Base-by-base conservation (phyloP, 371 early-diverging fungal genomes). In the Mortierella sp. region DNA sequence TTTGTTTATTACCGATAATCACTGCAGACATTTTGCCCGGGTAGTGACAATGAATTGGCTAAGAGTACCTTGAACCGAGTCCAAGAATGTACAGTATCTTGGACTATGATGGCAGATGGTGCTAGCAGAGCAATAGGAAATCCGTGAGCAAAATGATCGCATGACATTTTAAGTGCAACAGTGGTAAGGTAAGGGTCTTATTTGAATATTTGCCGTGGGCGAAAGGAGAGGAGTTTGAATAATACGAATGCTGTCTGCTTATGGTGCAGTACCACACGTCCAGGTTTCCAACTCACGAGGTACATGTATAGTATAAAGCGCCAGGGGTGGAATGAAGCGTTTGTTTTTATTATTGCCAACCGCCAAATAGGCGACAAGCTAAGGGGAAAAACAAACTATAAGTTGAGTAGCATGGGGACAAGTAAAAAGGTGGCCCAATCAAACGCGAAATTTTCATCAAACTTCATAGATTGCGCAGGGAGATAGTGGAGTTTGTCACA, bases 381-480 rank as follows among this genome's bases (percentile, higher is more conserved):
- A 10, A 40, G 40, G 40, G 40, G n/a, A n/a, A n/a, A n/a, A 40
- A 5, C 20, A 20, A 20, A n/a, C 5, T 51, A 12, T 20, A 16
- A 16, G 39, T 39, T 32, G 28, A 3, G 43, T 43, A n/a, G 62
- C 45, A 45, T 45, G 45, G 43, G 61, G 61, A 39, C 61, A 61
- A 37, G 43, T 62, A 26, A 14, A 0, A 16, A 18, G 9, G 22
- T 24, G 37, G 39, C 22, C 66, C 66, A 66, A 66, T 66, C 66
- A 66, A 16, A 43, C 16, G 40, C 35, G 5, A 8, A 16, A 28
- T 20, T 66, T 39, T 20, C 28, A 66, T 66, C 66, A 66, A 66
- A 22, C 40, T 66, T 66, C 57, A 35, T 16, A 39, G 66, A 66
- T 66, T 58, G 58, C 26, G 43, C 66, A 66, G 28, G 37, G 66